Percentiles rank a stretch among this genome's conserved stretches.
phyloP scores from a whole-genome alignment of 164 flowering plant genomes.

The Aristolochia contorta region DNA sequence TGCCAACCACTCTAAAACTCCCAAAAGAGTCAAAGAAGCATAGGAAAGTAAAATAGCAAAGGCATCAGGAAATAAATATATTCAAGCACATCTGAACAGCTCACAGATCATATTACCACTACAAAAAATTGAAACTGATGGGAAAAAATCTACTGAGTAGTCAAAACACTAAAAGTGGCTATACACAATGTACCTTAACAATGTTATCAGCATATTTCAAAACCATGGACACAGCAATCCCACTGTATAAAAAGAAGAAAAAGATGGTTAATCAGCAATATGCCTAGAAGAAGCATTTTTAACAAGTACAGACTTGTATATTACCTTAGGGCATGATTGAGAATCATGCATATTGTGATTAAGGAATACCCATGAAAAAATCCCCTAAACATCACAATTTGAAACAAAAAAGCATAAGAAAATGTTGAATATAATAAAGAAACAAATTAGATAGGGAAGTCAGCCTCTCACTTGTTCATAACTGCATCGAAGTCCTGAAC shows the following conservation, averaged over 20 bases:
- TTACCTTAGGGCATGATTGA: slow-evolving; percentile 97
- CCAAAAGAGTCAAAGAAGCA: no score
- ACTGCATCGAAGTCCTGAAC: slow-evolving; percentile 92
- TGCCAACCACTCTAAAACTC: no score
- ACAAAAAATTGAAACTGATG: no score
- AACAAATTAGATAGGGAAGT: neutral
- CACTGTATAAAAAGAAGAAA: slow-evolving; percentile 42
- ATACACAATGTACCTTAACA: slow-evolving; percentile 55
- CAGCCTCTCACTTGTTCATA: slow-evolving; percentile 55
- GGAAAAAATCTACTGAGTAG: no score
- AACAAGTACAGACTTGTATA: neutral
- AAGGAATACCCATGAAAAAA: slow-evolving; percentile 93
- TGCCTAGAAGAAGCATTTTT: neutral
- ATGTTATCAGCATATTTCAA: slow-evolving; percentile 98
- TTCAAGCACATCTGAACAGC: no score
- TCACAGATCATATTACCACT: no score
- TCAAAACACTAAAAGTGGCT: neutral
- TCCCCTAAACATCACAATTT: slow-evolving; percentile 47
- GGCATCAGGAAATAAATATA: no score
- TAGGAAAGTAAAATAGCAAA: no score
- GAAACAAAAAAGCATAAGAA: neutral
- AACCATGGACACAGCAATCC: slow-evolving; percentile 97
- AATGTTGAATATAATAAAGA: no score
- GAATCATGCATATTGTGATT: slow-evolving; percentile 71
- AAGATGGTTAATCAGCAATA: neutral